Evolutionary conservation across 169 alveolate genomes (phyloP), one percentile per base, ranked within the genome.

Genomic region (Fabrea salina): DNA sequence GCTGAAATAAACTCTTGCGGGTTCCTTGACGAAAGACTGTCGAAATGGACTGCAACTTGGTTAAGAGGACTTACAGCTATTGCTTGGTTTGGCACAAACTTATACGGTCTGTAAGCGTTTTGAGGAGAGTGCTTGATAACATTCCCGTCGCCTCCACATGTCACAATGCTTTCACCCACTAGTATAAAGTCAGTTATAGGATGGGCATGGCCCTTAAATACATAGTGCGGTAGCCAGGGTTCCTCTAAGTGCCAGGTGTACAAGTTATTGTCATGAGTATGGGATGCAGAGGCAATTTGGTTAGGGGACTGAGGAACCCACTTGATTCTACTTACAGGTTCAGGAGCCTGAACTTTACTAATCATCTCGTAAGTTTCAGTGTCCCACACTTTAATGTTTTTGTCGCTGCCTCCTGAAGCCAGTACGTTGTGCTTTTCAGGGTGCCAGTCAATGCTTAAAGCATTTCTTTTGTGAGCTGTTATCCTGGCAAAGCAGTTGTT

Each of bases 401-500:
- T 70, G 25, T 70, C 79, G n/a, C 43, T 44, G 11, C 66, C 59
- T 44, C 49, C 79, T 25, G 79, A 70, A 19, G 79, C 79, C n/a
- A 70, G 27, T 22, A 19, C n/a, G 27, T 49, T 35, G 2, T 40
- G 66, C 22, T 37, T 22, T 13, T 16, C 27, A 7, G 79, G 79
- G 22, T 70, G 79, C 64, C 79, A 70, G 22, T 70, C 79, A 22
- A 70, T 27, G 13, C 50, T 44, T n/a, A 70, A 25, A 5, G 64
- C 79, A 41, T 27, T 19, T 44, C 64, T 70, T 50, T 70, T 44
- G 22, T 70, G 79, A 0, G 79, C 79, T 4, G 19, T 30, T 8
- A 70, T 70, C 32, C 49, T 70, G 6, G 25, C 3, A 41, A 44
- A 33, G 16, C 22, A 16, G 27, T 40, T 7, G 25, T 70, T 25